These are phyloP conservation scores for Cryphonectria nitschkei DNA, from an alignment of 2,329 filamentous ascomycete genomes.

Conservation along the genomic window DNA sequence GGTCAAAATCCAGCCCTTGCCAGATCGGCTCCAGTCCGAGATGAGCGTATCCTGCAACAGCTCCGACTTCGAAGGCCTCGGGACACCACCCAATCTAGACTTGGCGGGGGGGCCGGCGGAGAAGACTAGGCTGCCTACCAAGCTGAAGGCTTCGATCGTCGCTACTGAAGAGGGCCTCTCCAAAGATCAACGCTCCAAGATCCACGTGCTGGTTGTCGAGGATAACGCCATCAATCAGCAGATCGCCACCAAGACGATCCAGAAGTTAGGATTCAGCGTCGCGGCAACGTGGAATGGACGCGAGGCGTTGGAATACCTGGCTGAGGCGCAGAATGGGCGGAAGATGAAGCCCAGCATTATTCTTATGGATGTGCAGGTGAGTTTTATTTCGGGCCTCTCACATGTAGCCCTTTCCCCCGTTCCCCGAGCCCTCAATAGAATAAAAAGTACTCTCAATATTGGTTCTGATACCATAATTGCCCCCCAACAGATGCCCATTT, in stretches of 20 bases:
- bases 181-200: slow-evolving; percentile 60
- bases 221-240: slow-evolving; percentile 60
- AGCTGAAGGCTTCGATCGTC: slow-evolving; percentile 39
- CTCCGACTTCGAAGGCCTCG: slow-evolving; percentile 61
- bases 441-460: background rate
- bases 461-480: background rate
- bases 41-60: slow-evolving; percentile 68
- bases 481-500: slow-evolving; percentile 60
- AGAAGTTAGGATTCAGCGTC: slow-evolving; percentile 72
- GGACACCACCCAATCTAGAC: slow-evolving; percentile 43
- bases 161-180: slow-evolving; percentile 53
- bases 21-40: slow-evolving; percentile 68
- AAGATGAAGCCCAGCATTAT: slow-evolving; percentile 71
- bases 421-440: no score
- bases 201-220: slow-evolving; percentile 78
- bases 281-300: slow-evolving; percentile 77
- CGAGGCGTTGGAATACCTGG: slow-evolving; percentile 75
- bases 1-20: slow-evolving; percentile 65
- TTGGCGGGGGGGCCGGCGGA: slow-evolving; percentile 32
- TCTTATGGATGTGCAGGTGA: slow-evolving; percentile 71
- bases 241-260: slow-evolving; percentile 70
- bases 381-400: background rate
- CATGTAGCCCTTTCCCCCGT: background rate
- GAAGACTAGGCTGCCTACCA: slow-evolving; percentile 35
- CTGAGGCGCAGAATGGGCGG: slow-evolving; percentile 53